These are phyloP conservation scores for Apiotrichum gracile DNA, from an alignment of 1,284 basidiomycete genomes.

Conservation along the genomic window DNA sequence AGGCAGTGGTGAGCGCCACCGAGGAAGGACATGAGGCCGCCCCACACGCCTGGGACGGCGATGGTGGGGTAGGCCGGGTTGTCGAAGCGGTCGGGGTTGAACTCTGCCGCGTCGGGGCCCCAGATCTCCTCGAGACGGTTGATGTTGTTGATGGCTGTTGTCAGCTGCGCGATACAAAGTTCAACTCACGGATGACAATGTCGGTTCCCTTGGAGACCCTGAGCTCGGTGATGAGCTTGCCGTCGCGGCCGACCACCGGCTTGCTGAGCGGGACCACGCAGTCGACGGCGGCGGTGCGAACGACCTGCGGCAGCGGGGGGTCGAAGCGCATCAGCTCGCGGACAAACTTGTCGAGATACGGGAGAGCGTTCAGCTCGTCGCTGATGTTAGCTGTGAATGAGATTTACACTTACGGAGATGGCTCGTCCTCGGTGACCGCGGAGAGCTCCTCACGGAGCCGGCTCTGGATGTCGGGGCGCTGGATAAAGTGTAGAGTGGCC, in stretches of 20 bases:
- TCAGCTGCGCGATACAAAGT: slow-evolving; percentile 37
- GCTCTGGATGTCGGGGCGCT: slow-evolving; percentile 54
- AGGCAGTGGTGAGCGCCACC: slow-evolving; percentile 64
- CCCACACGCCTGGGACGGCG: slow-evolving; percentile 58
- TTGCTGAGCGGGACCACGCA: slow-evolving; percentile 57
- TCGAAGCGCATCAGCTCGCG: slow-evolving; percentile 63
- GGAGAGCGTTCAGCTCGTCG: slow-evolving; percentile 49
- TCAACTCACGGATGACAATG: slow-evolving; percentile 39
- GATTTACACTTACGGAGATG: slow-evolving; percentile 7
- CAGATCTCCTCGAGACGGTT: slow-evolving; percentile 60
- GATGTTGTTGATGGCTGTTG: slow-evolving; percentile 38
- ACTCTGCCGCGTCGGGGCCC: slow-evolving; percentile 63
- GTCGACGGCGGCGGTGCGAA: slow-evolving; percentile 56
- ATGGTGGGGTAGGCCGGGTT: slow-evolving; percentile 33
- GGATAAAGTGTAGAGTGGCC: slow-evolving; percentile 62
- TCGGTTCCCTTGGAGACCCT: slow-evolving; percentile 33
- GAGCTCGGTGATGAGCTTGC: slow-evolving; percentile 41
- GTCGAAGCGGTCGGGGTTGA: slow-evolving; percentile 48
- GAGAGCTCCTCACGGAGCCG: slow-evolving; percentile 56
- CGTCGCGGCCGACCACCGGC: slow-evolving; percentile 45
- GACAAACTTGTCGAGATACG: slow-evolving; percentile 60
- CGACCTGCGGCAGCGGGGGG: slow-evolving; percentile 61
- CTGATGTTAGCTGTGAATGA: slow-evolving; percentile 28
- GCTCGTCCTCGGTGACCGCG: slow-evolving; percentile 44
- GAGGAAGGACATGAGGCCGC: slow-evolving; percentile 62